Conservation (phyloP, 192 early-diverging fungal genomes). For the Martensiomyces pterosporus region DNA sequence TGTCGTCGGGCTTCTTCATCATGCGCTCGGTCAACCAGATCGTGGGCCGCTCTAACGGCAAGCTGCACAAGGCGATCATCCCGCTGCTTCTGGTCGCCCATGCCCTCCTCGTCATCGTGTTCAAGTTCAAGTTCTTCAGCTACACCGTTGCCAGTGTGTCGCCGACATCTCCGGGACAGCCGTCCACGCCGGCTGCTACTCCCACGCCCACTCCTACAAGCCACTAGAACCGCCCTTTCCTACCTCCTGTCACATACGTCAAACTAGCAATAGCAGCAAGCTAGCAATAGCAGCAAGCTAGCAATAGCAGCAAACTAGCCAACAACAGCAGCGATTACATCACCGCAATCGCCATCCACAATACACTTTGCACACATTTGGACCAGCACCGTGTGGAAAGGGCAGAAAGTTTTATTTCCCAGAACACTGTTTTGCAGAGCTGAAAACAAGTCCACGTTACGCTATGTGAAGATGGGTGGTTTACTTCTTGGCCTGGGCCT, state of each 20-base stretch:
- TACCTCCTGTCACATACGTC: too few relatives aligned
- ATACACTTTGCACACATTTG: too few relatives aligned
- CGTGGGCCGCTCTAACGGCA: slow-evolving; percentile 64
- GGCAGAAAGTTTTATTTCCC: too few relatives aligned
- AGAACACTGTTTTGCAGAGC: too few relatives aligned
- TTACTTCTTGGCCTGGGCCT: slow-evolving; percentile 61
- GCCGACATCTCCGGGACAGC: slow-evolving; percentile 1
- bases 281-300: too few relatives aligned
- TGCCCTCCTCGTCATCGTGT: slow-evolving; percentile 64
- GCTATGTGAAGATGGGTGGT: too few relatives aligned
- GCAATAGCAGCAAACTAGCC: too few relatives aligned
- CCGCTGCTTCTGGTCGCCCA: slow-evolving; percentile 64
- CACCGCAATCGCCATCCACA: too few relatives aligned
- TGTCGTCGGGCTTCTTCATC: slow-evolving; percentile 60
- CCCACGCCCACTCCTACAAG: slow-evolving; percentile 12
- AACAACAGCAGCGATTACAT: too few relatives aligned
- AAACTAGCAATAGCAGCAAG: background rate
- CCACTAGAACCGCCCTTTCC: too few relatives aligned
- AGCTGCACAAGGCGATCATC: slow-evolving; percentile 64
- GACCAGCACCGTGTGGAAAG: too few relatives aligned
- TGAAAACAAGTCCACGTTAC: background rate
- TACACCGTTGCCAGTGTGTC: slow-evolving; percentile 48
- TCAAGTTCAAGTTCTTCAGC: slow-evolving; percentile 85
- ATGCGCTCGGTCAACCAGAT: slow-evolving; percentile 51
- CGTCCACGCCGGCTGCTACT: background rate